Base-by-base conservation (phyloP, 1,284 basidiomycete species). In the Trametes sp. region DNA sequence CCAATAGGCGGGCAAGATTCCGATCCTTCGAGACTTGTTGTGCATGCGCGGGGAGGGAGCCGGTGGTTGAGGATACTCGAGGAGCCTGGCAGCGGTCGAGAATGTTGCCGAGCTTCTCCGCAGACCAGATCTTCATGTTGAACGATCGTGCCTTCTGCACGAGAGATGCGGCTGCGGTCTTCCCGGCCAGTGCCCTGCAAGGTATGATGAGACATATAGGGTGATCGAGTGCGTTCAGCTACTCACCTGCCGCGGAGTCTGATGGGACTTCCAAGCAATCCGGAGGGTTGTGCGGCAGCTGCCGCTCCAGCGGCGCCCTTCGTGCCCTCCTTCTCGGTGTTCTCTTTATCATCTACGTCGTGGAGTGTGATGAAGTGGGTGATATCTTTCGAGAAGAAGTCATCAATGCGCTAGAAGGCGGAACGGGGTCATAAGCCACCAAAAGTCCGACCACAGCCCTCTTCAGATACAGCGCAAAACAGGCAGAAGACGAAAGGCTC, bases 101-200 rank as follows among this genome's bases (percentile, higher is more conserved):
- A 45, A 92, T 92, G 71, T 84, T 96, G 74, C 93, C 81, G 9
- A 92, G 81, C 73, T 93, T 93, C 21, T 85, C 78, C 6, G 89
- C 80, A 42, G 80, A 88, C 96, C 98, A 99, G 31, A 98, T 87
- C 78, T 98, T 98, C 76, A 95, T 92, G 38, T 87, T 86, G 68
- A 93, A 90, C 36, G 83, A 82, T 52, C 87, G 79, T 1, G 96
- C 95, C 74, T 96, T 94, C 59, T 83, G 78, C 5, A 94, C 82
- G 35, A 96, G 82, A 60, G 84, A 83, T 42, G 84, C 70, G 10
- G 58, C 57, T 21, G 67, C 65, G 16, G 63, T 54, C 35, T 57
- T 35, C 9, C 66, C 36, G 4, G 56, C 23, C 11, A 57, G 46
- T 19, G 60, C 51, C 23, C 62, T 64, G 35, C 8, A 16, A 21